Percentiles rank a stretch among this genome's conserved stretches.
These are phyloP conservation scores for Ceratobasidium sp. DNA, from an alignment of 1,284 basidiomycete species.

Conservation along the genomic window DNA sequence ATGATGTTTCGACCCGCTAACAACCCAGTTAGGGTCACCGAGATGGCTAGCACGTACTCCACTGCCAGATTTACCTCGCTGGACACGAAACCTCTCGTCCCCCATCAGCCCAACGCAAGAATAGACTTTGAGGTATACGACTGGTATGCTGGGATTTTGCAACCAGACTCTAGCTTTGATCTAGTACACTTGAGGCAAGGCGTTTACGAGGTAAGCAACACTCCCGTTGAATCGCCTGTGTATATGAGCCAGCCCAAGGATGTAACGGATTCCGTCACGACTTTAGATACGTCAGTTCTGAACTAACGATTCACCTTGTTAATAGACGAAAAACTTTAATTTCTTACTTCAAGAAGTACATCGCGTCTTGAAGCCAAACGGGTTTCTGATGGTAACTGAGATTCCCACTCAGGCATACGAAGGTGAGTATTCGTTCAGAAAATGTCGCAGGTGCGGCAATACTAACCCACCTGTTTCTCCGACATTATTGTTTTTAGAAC, in stretches of 20 bases:
- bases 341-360: slow-evolving; percentile 3
- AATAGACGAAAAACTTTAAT: background rate
- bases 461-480: no score
- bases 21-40: background rate
- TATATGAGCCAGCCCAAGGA: background rate
- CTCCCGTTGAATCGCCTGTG: background rate
- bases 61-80: slow-evolving; percentile 1
- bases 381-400: background rate
- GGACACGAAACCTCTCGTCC: slow-evolving; percentile 21
- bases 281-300: background rate
- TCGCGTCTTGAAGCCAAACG: slow-evolving; percentile 12
- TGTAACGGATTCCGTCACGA: no score
- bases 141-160: slow-evolving; percentile 5
- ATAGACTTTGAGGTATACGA: slow-evolving; percentile 27
- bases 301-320: no score
- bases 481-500: background rate
- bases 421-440: background rate
- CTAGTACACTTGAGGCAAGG: slow-evolving; percentile 19
- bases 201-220: background rate
- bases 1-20: no score
- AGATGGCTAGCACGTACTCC: slow-evolving; percentile 19
- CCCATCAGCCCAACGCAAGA: background rate
- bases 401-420: background rate
- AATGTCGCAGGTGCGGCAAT: background rate
- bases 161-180: slow-evolving; percentile 23